Evolutionary conservation across 1,139 yeast species (phyloP).

Genomic region (Kodamaea alishanica): DNA sequence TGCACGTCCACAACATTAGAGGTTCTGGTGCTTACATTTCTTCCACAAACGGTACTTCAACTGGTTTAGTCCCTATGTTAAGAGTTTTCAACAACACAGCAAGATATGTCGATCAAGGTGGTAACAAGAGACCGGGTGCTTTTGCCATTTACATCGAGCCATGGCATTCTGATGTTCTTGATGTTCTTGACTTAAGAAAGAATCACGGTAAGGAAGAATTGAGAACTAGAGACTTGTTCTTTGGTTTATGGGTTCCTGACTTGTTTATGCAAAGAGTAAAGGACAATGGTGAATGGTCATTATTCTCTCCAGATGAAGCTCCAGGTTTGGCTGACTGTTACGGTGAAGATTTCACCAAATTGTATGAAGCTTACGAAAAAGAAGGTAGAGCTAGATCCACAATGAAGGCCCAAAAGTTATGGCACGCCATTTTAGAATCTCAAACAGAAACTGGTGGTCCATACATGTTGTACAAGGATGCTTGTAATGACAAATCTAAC

Average conservation of each 20-base stretch:
- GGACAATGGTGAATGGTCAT: constrained; percentile 73
- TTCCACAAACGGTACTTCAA: constrained; percentile 86
- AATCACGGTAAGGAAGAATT: constrained; percentile 90
- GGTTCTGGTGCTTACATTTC: constrained; percentile 85
- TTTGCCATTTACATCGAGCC: constrained; percentile 87
- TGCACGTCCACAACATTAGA: constrained; percentile 79
- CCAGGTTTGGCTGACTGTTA: constrained; percentile 77
- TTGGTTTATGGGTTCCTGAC: constrained; percentile 91
- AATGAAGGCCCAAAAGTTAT: constrained; percentile 80
- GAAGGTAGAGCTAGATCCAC: constrained; percentile 70
- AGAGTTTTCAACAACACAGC: constrained; percentile 90
- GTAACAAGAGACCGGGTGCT: constrained; percentile 92
- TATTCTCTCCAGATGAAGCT: constrained; percentile 86
- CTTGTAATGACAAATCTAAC: constrained; percentile 78
- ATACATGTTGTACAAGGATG: constrained; percentile 85
- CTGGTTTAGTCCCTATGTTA: constrained; percentile 86
- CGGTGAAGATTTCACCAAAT: constrained; percentile 74
- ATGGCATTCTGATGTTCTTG: constrained; percentile 87
- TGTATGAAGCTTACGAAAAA: constrained; percentile 68
- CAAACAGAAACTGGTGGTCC: constrained; percentile 95
- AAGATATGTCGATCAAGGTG: constrained; percentile 91
- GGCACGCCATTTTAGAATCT: constrained; percentile 84
- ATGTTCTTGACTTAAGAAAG: constrained; percentile 78
- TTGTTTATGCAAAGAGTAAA: constrained; percentile 87
- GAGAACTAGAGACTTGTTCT: constrained; percentile 85